These are phyloP conservation scores for Amoeboaphelidium protococcarum DNA, from an alignment of 371 early-diverging fungal genomes.

Conservation along the genomic window DNA sequence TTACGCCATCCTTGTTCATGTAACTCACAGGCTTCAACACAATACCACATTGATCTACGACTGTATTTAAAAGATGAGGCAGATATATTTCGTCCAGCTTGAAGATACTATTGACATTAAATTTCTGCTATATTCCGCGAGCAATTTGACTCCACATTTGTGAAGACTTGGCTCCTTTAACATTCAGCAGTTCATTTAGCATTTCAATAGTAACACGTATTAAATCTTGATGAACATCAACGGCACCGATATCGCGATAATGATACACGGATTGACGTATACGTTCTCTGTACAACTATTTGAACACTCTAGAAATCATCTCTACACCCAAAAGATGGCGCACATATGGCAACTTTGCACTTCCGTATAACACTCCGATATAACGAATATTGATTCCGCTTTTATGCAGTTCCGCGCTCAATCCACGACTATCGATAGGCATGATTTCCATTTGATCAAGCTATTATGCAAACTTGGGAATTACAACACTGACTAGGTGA, in stretches of 20 bases:
- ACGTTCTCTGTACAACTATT: neutral
- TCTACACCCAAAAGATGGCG: neutral
- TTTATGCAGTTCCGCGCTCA: neutral
- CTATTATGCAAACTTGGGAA: neutral
- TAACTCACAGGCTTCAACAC: no score
- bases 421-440: neutral
- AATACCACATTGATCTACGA: neutral
- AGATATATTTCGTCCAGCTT: neutral
- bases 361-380: neutral
- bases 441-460: neutral
- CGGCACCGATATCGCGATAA: neutral
- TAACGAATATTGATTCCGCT: neutral
- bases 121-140: neutral
- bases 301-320: neutral
- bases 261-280: neutral
- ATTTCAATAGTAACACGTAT: neutral
- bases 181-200: neutral
- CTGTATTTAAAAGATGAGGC: neutral
- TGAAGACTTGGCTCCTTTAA: neutral
- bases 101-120: neutral
- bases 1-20: no score
- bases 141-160: neutral
- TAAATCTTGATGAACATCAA: neutral
- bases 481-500: no score
- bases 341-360: neutral